A percentile compares a stretch with the other conserved stretches of the same genome.
These are phyloP conservation scores for Gryganskiella cystojenkinii DNA, from an alignment of 192 early-diverging fungal genomes.

Conservation along the genomic window DNA sequence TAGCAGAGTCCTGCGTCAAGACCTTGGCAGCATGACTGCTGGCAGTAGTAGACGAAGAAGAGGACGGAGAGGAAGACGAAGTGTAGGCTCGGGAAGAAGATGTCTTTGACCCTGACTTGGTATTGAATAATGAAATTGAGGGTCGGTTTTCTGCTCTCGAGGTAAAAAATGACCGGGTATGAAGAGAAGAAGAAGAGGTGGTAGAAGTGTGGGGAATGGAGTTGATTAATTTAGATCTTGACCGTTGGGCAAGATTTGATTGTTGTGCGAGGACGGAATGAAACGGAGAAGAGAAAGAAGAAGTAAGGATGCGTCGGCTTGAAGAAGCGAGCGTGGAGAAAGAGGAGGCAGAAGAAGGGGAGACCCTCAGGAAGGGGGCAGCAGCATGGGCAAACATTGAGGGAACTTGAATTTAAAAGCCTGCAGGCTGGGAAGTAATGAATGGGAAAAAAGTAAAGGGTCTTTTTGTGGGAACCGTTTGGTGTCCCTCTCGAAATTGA, in stretches of 20 bases:
- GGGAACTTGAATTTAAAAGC: too few relatives aligned
- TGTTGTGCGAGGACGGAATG: background rate
- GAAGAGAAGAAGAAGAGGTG: background rate
- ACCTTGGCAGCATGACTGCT: constrained; percentile 11
- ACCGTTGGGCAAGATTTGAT: background rate
- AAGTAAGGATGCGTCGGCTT: too few relatives aligned
- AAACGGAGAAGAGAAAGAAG: too few relatives aligned
- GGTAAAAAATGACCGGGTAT: background rate
- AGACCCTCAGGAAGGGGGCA: too few relatives aligned
- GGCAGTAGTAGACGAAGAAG: constrained; percentile 4
- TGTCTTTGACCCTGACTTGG: background rate
- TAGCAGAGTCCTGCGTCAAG: constrained; percentile 11
- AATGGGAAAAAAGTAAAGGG: too few relatives aligned
- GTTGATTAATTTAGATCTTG: background rate
- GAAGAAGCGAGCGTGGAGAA: too few relatives aligned
- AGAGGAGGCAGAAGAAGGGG: too few relatives aligned
- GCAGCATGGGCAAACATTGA: too few relatives aligned
- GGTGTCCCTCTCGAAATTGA: too few relatives aligned
- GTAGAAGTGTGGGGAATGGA: background rate
- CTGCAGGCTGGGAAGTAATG: too few relatives aligned
- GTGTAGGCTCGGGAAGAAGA: background rate
- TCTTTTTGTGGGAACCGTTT: too few relatives aligned
- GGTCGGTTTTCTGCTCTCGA: background rate
- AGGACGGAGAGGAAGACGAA: constrained; percentile 1
- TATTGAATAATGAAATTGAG: background rate